phyloP scores from a whole-genome alignment of 306 rosid genomes.

The Vigna hirtella region DNA sequence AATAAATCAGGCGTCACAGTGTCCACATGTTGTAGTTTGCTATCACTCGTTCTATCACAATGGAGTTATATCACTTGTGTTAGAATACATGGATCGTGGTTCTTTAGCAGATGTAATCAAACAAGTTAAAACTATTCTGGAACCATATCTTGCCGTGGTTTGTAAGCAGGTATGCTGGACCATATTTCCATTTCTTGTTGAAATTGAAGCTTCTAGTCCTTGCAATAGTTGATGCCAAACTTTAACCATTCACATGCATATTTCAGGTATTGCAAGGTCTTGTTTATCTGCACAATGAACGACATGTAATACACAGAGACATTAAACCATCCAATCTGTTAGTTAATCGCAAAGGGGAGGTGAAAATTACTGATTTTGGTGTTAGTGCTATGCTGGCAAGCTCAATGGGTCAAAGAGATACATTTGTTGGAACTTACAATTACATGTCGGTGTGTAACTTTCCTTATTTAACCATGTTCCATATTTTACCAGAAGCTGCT shows the following conservation, averaged over 20 bases:
- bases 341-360: conserved; percentile 96
- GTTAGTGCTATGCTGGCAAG: conserved; percentile 97
- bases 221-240: conserved; percentile 6
- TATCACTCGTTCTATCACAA: conserved; percentile 95
- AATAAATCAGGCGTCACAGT: conserved; percentile 97
- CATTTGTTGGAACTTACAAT: conserved; percentile 97
- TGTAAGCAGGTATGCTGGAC: conserved; percentile 84
- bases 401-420: conserved; percentile 97
- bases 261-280: conserved; percentile 94
- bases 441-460: conserved; percentile 95
- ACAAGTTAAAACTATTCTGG: conserved; percentile 95
- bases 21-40: conserved; percentile 93
- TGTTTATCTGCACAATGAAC: conserved; percentile 91
- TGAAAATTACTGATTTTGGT: conserved; percentile 98
- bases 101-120: conserved; percentile 84
- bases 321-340: conserved; percentile 95
- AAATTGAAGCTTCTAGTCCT: conserved; percentile 31
- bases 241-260: conserved; percentile 32
- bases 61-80: conserved; percentile 88
- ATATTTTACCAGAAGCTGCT: conserved; percentile 22
- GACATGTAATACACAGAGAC: conserved; percentile 97
- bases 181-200: conserved; percentile 29
- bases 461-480: conserved; percentile 23
- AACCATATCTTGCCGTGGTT: conserved; percentile 97
- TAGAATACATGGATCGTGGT: conserved; percentile 99